Percentiles rank a stretch among this genome's conserved stretches.
Evolutionary conservation across 139 green algal species (phyloP).

Genomic region (Ettlia oleoabundans): DNA sequence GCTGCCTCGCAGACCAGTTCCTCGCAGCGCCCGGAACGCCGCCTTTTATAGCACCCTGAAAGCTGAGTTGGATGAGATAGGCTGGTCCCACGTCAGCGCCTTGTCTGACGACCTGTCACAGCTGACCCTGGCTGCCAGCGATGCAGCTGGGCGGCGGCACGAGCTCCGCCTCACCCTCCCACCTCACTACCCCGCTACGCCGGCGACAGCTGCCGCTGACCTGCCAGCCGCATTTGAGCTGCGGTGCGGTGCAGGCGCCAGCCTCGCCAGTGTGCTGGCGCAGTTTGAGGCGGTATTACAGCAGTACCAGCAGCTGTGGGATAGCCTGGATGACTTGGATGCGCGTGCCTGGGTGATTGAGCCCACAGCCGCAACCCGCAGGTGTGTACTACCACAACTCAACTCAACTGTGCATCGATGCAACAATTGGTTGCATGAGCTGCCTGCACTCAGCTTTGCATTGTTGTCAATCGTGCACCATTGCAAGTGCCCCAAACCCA

Average conservation of each 20-base stretch:
- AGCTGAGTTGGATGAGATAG: slow-evolving; percentile 16
- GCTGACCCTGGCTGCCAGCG: slow-evolving; percentile 10
- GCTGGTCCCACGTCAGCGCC: slow-evolving; percentile 18
- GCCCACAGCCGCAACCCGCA: slow-evolving; percentile 23
- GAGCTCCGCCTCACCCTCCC: slow-evolving; percentile 29
- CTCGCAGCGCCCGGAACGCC: not conserved
- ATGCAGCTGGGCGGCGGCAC: slow-evolving; percentile 27
- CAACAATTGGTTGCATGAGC: too few species aligned
- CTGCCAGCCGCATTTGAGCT: slow-evolving; percentile 28
- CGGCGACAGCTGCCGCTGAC: slow-evolving; percentile 13
- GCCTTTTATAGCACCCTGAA: slow-evolving; percentile 21
- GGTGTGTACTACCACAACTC: too few species aligned
- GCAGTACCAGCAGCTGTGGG: slow-evolving; percentile 37
- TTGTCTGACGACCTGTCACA: slow-evolving; percentile 34
- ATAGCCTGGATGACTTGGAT: slow-evolving; percentile 40
- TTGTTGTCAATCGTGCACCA: not conserved
- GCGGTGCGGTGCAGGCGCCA: not conserved
- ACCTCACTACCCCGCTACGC: slow-evolving; percentile 22
- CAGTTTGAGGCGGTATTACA: slow-evolving; percentile 35
- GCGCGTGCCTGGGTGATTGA: slow-evolving; percentile 35
- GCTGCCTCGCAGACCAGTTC: not conserved
- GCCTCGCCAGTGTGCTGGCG: not conserved
- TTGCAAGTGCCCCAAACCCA: not conserved
- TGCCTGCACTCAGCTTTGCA: not conserved
- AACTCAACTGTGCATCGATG: too few species aligned